These are phyloP conservation scores for Pichia heedii DNA, from an alignment of 805 yeast species.

Conservation along the genomic window DNA sequence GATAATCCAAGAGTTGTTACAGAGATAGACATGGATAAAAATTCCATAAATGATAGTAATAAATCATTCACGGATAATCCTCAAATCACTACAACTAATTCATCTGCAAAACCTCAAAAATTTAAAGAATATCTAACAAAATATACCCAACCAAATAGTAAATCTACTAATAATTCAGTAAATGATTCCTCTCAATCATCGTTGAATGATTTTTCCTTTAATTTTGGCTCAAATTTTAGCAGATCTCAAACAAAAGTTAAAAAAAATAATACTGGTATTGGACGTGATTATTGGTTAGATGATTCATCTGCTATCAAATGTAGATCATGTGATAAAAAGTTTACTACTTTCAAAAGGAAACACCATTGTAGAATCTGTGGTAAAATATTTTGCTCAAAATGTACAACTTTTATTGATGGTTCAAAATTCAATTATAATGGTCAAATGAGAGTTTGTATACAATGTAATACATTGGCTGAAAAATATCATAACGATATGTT, in stretches of 20 bases:
- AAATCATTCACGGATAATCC: too few species aligned
- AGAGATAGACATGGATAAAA: too few species aligned
- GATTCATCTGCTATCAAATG: constrained; percentile 89
- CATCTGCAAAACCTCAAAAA: too few species aligned
- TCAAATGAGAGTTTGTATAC: constrained; percentile 66
- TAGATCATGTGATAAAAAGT: constrained; percentile 68
- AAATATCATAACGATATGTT: constrained; percentile 60
- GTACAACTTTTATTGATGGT: constrained; percentile 68
- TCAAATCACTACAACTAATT: too few species aligned
- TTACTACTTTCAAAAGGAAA: constrained; percentile 78
- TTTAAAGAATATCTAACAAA: too few species aligned
- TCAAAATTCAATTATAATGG: constrained; percentile 55
- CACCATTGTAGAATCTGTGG: constrained; percentile 97
- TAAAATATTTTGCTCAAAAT: constrained; percentile 80
- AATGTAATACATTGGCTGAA: constrained; percentile 55
- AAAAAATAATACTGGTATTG: constrained; percentile 34
- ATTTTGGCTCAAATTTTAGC: too few species aligned
- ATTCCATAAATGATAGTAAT: too few species aligned
- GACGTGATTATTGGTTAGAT: constrained; percentile 90
- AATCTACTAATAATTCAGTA: neutral
- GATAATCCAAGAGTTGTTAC: too few species aligned
- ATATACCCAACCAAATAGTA: neutral
- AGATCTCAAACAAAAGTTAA: too few species aligned
- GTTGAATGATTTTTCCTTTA: too few species aligned
- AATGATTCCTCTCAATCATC: too few species aligned